Conservation (phyloP, 139 green algal genomes). For the Marvania coccoides region DNA sequence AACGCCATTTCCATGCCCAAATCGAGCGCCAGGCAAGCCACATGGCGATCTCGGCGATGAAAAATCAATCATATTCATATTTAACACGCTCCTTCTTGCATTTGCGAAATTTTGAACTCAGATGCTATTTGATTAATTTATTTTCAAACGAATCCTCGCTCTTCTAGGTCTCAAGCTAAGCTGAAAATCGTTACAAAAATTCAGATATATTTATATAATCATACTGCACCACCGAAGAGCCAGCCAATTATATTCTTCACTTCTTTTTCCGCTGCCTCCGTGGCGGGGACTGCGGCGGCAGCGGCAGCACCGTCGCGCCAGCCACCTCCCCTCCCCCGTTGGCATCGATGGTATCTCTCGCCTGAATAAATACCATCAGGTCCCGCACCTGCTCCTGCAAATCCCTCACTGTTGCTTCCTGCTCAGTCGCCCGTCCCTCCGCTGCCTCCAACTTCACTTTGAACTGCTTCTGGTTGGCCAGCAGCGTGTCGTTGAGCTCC, state of each 20-base stretch:
- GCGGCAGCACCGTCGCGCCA: constrained; percentile 30
- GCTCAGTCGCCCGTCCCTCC: constrained; percentile 40
- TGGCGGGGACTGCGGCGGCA: constrained; percentile 1
- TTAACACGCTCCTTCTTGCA: too few relatives aligned
- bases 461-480: constrained; percentile 41
- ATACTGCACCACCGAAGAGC: too few relatives aligned
- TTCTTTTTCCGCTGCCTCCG: not conserved
- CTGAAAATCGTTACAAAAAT: constrained; percentile 4
- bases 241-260: not conserved
- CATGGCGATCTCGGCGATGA: too few relatives aligned
- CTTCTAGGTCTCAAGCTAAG: too few relatives aligned
- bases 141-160: too few relatives aligned
- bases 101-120: too few relatives aligned
- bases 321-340: constrained; percentile 31
- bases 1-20: too few relatives aligned
- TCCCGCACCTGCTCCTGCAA: constrained; percentile 58
- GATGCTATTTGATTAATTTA: too few relatives aligned
- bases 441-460: not conserved
- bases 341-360: constrained; percentile 40
- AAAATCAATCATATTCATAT: too few relatives aligned
- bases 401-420: constrained; percentile 28
- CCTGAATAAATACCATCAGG: constrained; percentile 77
- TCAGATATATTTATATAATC: constrained; percentile 5
- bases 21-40: too few relatives aligned
- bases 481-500: constrained; percentile 53